Conservation (phyloP, 2,329 filamentous ascomycete species). For the Sordariomycetes sp. region DNA sequence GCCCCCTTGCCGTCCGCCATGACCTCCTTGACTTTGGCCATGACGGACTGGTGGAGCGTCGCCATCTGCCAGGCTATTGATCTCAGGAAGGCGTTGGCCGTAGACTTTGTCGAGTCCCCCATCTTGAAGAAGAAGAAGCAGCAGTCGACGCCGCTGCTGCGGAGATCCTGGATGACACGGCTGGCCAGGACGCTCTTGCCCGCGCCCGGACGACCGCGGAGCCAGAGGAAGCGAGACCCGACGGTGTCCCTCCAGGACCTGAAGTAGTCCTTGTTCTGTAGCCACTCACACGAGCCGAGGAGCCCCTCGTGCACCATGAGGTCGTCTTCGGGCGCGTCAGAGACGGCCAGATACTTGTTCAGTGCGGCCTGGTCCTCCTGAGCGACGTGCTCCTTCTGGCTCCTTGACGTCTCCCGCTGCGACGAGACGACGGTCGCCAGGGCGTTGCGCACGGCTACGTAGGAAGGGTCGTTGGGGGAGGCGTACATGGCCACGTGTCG, state of each 20-base stretch:
- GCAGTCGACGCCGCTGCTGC: constrained; percentile 3
- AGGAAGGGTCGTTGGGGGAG: constrained; percentile 11
- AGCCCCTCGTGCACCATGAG: not conserved
- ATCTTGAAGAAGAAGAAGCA: constrained; percentile 11
- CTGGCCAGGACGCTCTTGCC: constrained; percentile 11
- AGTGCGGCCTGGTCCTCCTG: constrained; percentile 2
- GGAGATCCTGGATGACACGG: constrained; percentile 8
- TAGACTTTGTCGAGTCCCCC: constrained; percentile 2
- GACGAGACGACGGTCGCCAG: constrained; percentile 9
- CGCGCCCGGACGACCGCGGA: constrained; percentile 9
- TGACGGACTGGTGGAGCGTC: not conserved
- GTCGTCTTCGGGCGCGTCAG: not conserved
- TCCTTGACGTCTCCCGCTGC: not conserved
- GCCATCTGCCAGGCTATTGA: not conserved
- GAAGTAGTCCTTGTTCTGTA: not conserved
- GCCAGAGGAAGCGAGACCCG: not conserved
- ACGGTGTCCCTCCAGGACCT: not conserved
- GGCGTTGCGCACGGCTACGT: constrained; percentile 13
- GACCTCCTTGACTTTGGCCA: not conserved
- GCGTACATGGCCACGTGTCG: constrained; percentile 14
- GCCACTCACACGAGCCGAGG: not conserved
- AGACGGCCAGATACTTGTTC: constrained; percentile 7
- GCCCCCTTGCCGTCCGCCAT: not conserved
- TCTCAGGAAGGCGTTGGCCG: not conserved
- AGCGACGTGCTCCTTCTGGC: not conserved